Conservation (phyloP, 2,329 filamentous ascomycete species). For the Hypoxylon sp. region DNA sequence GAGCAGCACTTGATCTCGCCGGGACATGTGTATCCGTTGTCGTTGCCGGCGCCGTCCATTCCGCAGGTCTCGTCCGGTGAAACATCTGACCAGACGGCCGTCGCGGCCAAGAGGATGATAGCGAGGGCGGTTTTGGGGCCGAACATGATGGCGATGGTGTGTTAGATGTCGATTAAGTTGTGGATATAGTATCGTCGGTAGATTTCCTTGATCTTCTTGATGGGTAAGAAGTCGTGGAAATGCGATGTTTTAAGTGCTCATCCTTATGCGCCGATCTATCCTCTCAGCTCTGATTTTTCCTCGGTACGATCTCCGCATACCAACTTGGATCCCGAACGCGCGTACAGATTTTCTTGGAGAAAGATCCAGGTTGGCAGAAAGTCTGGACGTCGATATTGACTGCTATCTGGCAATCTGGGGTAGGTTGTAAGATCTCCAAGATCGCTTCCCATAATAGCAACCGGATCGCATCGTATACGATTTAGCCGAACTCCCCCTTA, state of each 20-base stretch:
- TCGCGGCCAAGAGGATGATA: conserved; percentile 26
- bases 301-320: conserved; percentile 14
- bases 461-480: conserved; percentile 13
- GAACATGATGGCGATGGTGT: conserved; percentile 20
- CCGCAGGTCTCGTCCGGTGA: conserved; percentile 47
- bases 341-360: conserved; percentile 14
- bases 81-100: conserved; percentile 38
- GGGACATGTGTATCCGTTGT: conserved; percentile 45
- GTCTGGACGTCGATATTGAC: conserved; percentile 14
- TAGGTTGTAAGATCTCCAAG: conserved; percentile 29
- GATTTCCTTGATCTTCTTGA: not conserved
- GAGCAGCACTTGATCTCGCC: conserved; percentile 44
- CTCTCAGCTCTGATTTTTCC: not conserved
- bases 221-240: not conserved
- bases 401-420: conserved; percentile 14
- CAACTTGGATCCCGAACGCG: conserved; percentile 13
- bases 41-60: conserved; percentile 33
- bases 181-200: too few relatives aligned
- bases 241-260: not conserved
- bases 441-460: conserved; percentile 13
- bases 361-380: conserved; percentile 20
- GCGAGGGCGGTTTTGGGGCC: conserved; percentile 13
- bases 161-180: too few relatives aligned
- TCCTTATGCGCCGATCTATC: conserved; percentile 1
- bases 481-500: conserved; percentile 32